Evolutionary conservation across 805 yeast genomes (phyloP).

Genomic region (Ogataea pini): DNA sequence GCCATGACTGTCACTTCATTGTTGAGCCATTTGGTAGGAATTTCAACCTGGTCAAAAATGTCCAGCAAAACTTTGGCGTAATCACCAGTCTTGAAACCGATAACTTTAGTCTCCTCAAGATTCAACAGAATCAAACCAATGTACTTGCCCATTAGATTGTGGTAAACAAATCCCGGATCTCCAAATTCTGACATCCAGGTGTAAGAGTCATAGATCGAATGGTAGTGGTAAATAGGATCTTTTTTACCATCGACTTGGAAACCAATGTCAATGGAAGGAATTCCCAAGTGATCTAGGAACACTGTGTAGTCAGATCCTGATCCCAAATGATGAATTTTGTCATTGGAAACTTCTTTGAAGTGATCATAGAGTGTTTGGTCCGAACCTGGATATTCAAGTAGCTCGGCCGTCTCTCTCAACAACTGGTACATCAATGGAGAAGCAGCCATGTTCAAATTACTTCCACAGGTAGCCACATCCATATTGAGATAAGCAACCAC

Average conservation of each 20-base stretch:
- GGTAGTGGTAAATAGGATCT: conserved; percentile 72
- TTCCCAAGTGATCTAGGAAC: conserved; percentile 59
- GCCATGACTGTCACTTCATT: conserved; percentile 1
- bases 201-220: conserved; percentile 71
- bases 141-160: conserved; percentile 55
- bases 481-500: conserved; percentile 69
- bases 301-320: conserved; percentile 73
- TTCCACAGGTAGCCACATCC: conserved; percentile 66
- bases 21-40: conserved; percentile 31
- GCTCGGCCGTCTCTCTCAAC: conserved; percentile 45
- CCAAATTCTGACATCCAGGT: conserved; percentile 67
- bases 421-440: conserved; percentile 60
- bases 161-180: conserved; percentile 63
- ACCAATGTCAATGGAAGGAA: conserved; percentile 61
- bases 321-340: conserved; percentile 51
- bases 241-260: conserved; percentile 41
- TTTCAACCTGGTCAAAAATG: conserved; percentile 43
- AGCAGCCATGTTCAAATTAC: conserved; percentile 48
- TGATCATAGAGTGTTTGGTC: conserved; percentile 39
- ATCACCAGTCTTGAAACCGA: conserved; percentile 42
- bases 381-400: conserved; percentile 47
- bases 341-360: conserved; percentile 33
- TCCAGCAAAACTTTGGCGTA: conserved; percentile 55
- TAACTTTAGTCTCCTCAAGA: conserved; percentile 49
- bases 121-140: conserved; percentile 51